Base-by-base conservation (phyloP, 2,329 filamentous ascomycete species). In the Pseudocercospora macadamiae region DNA sequence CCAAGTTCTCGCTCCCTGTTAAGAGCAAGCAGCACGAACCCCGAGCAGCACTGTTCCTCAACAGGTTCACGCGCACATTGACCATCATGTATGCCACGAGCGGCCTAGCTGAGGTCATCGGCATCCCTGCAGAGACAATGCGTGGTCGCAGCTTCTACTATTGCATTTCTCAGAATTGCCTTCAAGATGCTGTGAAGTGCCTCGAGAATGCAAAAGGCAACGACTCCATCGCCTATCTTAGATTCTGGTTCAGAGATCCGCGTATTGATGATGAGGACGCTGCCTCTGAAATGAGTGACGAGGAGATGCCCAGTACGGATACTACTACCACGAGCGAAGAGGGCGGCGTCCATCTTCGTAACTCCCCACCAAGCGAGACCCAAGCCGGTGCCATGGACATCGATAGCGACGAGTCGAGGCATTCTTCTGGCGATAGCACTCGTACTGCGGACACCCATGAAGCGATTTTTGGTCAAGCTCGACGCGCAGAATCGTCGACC, bases 31-130 rank as follows among this genome's bases (percentile, higher is more conserved):
- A 85, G 55, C 88, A 91, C 64, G 91, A 96, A 72, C 90, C 91
- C 7, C 84, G 91, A 37, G 91, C 91, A 2, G 91, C 91, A 16
- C 79, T 96, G 3, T 95, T 96, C 64, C 79, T 96, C 21, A 96
- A 96, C 69, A 84, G 91, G 12, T 96, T 96, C 71, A 93, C 91
- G 2, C 83, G 90, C 14, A 92, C 89, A 5, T 78, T 93, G 58
- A 89, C 88, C 19, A 86, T 96, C 70, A 92, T 96, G 89, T 96
- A 92, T 74, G 90, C 90, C 10, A 96, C 91, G 0, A 87, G 86
- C 66, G 88, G 90, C 1, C 82, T 96, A 23, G 77, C 85, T 18
- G 82, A 87, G n/a, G 88, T 96, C 56, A 82, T 96, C 19, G 91
- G 91, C 4, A 80, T 96, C 3, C 78, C 82, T 0, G 83, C 90